A percentile compares a stretch with the other conserved stretches of the same genome.
Evolutionary conservation across 208 protist genomes (phyloP).

Genomic region (Strigomonas oncopelti): DNA sequence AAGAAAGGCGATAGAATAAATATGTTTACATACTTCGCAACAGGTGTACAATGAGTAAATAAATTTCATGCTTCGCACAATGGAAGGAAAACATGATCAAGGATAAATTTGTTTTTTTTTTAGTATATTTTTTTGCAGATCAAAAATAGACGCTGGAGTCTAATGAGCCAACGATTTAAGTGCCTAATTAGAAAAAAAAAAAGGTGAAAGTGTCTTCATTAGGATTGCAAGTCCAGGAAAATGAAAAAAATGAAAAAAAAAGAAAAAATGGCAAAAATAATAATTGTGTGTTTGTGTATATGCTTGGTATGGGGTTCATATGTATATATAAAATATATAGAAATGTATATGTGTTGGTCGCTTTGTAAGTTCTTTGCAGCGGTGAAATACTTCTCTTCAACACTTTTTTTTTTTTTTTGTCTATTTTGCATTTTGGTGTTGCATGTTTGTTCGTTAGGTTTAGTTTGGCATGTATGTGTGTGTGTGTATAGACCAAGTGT

Average conservation of each 20-base stretch:
- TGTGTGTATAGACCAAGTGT: not conserved
- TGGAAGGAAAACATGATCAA: not conserved
- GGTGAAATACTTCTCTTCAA: too few relatives aligned
- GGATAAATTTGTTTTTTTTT: not conserved
- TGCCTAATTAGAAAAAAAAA: too few relatives aligned
- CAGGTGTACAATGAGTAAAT: not conserved
- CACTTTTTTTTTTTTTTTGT: not conserved
- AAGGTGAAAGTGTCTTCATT: too few relatives aligned
- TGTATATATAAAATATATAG: slow-evolving; percentile 11
- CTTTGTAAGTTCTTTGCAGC: too few relatives aligned
- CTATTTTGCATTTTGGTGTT: not conserved
- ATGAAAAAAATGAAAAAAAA: not conserved
- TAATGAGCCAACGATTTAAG: too few relatives aligned
- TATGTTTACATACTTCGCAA: not conserved
- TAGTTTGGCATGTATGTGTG: slow-evolving; percentile 1
- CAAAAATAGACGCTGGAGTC: too few relatives aligned
- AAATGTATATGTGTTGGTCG: too few relatives aligned
- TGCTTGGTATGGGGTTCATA: not conserved
- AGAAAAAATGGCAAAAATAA: slow-evolving; percentile 9
- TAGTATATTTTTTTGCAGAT: not conserved
- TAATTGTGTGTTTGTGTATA: slow-evolving; percentile 2
- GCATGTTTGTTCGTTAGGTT: not conserved
- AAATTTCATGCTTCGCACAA: not conserved
- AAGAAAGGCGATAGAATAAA: not conserved
- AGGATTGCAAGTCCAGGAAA: not conserved